phyloP scores from a whole-genome alignment of 768 basidiomycete genomes.

The Lactifluus subvellereus region DNA sequence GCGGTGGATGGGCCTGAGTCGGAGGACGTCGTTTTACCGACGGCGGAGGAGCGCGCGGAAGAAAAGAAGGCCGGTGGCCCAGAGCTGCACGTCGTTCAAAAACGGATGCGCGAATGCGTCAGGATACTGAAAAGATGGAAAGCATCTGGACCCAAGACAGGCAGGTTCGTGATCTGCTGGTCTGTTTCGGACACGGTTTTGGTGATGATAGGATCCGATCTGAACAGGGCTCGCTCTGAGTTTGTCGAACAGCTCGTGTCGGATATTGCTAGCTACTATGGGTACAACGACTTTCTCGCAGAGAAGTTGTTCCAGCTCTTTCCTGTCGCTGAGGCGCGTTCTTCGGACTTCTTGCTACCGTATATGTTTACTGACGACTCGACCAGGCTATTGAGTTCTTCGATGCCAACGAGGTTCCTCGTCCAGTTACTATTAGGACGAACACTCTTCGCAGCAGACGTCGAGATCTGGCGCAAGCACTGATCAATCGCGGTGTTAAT shows the following conservation, averaged over 20 bases:
- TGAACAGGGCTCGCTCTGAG: slow-evolving; percentile 74
- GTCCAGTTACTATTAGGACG: slow-evolving; percentile 96
- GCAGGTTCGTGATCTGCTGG: slow-evolving; percentile 42
- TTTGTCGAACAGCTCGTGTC: slow-evolving; percentile 81
- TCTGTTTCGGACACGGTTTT: slow-evolving; percentile 27
- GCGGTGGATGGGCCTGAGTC: slow-evolving; percentile 38
- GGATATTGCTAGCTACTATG: slow-evolving; percentile 94
- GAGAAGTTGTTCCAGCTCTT: slow-evolving; percentile 95
- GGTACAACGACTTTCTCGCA: slow-evolving; percentile 92
- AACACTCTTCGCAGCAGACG: slow-evolving; percentile 93
- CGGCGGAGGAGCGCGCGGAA: slow-evolving; percentile 62
- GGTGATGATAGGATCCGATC: slow-evolving; percentile 8
- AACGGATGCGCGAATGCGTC: slow-evolving; percentile 73
- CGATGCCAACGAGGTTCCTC: slow-evolving; percentile 91
- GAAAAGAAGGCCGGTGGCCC: slow-evolving; percentile 65
- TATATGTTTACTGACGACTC: slow-evolving; percentile 4
- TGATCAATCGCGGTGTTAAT: slow-evolving; percentile 95
- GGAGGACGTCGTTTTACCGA: slow-evolving; percentile 60
- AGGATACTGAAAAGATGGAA: slow-evolving; percentile 69
- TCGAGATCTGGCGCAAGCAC: slow-evolving; percentile 87
- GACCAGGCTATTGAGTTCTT: slow-evolving; percentile 95
- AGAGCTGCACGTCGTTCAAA: slow-evolving; percentile 70
- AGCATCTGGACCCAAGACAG: slow-evolving; percentile 50
- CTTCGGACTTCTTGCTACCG: not conserved
- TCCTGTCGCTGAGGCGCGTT: slow-evolving; percentile 77